Conservation (phyloP, 2,329 filamentous ascomycete species). For the Pseudogymnoascus pannorum region DNA sequence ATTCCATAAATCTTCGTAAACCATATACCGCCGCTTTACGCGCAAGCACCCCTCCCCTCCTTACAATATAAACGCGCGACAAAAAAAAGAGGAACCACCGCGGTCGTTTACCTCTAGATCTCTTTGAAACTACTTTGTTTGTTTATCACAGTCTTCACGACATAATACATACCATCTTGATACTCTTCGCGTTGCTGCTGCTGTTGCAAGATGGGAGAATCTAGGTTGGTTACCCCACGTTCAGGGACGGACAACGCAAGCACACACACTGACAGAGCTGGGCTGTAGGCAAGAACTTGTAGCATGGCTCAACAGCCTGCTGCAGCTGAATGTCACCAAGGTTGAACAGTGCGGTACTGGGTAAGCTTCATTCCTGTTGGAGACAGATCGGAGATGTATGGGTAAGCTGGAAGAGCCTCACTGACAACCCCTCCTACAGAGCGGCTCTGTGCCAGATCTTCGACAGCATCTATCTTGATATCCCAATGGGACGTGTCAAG, state of each 20-base stretch:
- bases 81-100: not conserved
- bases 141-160: not conserved
- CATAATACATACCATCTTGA: not conserved
- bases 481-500: conserved; percentile 93
- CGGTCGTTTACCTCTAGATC: not conserved
- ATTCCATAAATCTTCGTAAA: conserved; percentile 7
- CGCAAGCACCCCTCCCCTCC: not conserved
- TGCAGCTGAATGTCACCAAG: conserved; percentile 96
- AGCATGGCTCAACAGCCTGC: conserved; percentile 92
- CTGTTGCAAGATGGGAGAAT: conserved; percentile 6
- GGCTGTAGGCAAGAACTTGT: conserved; percentile 81
- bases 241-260: not conserved
- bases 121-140: not conserved
- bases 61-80: not conserved
- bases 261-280: not conserved
- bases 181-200: not conserved
- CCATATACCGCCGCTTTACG: conserved; percentile 7
- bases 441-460: conserved; percentile 95
- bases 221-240: conserved; percentile 8
- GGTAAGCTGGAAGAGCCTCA: not conserved
- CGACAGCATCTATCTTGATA: conserved; percentile 93
- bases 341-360: conserved; percentile 98
- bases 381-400: not conserved
- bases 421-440: conserved; percentile 41
- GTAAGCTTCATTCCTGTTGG: conserved; percentile 44